These are phyloP conservation scores for Kodamaea sagamina DNA, from an alignment of 805 yeast genomes.

Conservation along the genomic window DNA sequence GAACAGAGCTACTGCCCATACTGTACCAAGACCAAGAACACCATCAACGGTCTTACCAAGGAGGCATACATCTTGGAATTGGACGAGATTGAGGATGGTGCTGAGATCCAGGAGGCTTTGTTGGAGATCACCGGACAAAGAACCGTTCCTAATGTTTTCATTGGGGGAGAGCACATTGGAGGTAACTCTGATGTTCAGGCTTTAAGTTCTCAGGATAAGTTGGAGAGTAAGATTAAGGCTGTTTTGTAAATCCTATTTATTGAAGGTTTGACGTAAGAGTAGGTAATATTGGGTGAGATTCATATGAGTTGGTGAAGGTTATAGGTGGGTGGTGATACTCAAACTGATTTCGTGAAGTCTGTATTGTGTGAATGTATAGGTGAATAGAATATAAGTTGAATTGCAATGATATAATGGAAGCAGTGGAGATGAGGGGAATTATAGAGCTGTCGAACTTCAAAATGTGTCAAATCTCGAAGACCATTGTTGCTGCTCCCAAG, in stretches of 20 bases:
- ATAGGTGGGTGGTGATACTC: no score
- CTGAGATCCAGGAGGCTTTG: constrained; percentile 78
- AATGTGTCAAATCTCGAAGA: no score
- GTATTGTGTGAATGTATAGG: neutral
- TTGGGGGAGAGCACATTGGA: constrained; percentile 90
- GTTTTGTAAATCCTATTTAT: constrained; percentile 28
- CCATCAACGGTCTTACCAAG: constrained; percentile 39
- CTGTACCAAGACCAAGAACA: constrained; percentile 45
- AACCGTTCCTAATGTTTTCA: constrained; percentile 92
- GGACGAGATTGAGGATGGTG: constrained; percentile 66
- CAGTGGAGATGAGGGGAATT: no score
- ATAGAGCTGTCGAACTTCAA: no score
- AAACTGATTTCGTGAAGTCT: no score
- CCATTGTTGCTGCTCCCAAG: no score
- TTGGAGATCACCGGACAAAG: constrained; percentile 79
- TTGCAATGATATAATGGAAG: no score
- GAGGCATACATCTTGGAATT: constrained; percentile 59
- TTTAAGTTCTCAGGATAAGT: constrained; percentile 61
- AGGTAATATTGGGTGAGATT: neutral
- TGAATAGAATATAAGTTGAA: neutral
- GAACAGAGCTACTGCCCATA: constrained; percentile 46
- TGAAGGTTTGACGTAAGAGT: neutral
- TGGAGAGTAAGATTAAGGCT: constrained; percentile 47
- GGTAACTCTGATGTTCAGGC: constrained; percentile 89
- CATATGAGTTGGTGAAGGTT: neutral